Evolutionary conservation across 139 green algal genomes (phyloP).

Genomic region (Closterium sp.): DNA sequence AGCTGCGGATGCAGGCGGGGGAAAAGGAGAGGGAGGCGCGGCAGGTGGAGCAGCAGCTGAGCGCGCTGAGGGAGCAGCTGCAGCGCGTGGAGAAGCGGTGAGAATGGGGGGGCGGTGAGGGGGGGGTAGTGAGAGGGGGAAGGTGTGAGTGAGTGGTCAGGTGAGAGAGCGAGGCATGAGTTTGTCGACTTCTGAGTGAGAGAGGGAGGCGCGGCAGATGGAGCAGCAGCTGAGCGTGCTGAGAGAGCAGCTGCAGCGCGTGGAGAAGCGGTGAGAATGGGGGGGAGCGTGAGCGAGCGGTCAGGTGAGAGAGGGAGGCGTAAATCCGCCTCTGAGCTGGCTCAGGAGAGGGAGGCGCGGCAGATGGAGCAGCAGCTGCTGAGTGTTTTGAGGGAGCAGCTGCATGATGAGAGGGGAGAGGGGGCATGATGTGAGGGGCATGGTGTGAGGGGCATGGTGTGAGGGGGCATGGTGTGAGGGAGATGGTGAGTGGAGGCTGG

Average conservation of each 20-base stretch:
- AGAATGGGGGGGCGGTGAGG: too few relatives aligned
- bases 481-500: background rate
- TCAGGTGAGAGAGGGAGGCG: too few relatives aligned
- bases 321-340: too few relatives aligned
- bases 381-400: too few relatives aligned
- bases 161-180: background rate
- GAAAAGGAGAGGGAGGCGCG: background rate
- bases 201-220: background rate
- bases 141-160: background rate
- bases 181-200: background rate
- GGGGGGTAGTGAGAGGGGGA: background rate
- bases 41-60: background rate
- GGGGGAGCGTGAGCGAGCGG: background rate
- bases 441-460: too few relatives aligned
- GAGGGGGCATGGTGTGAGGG: background rate
- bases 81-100: too few relatives aligned
- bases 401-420: too few relatives aligned
- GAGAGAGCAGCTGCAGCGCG: background rate
- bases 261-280: background rate
- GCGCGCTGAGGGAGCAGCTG: too few relatives aligned
- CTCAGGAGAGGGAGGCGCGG: too few relatives aligned
- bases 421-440: too few relatives aligned
- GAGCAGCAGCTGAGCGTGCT: background rate
- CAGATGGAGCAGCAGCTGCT: too few relatives aligned
- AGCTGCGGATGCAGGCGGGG: background rate